Base-by-base conservation (phyloP, 2,329 filamentous ascomycete genomes). In the Pseudodiploospora longispora region DNA sequence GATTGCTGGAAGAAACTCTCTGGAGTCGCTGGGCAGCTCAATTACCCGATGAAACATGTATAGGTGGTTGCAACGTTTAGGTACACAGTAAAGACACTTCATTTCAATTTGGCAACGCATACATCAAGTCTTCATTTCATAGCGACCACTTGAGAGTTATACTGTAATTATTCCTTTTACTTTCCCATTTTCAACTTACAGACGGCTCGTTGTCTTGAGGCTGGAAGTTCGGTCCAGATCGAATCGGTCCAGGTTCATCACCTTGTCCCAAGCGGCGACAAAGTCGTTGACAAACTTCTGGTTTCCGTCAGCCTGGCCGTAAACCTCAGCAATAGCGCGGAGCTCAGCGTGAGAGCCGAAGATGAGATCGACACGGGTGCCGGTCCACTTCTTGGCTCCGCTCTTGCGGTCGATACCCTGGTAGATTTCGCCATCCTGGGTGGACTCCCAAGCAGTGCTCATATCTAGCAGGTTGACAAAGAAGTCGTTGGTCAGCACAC, bases 401-500 rank as follows among this genome's bases (percentile, higher is more conserved):
- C 74, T 74, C 68, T 78, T 79, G 59, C 76, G 78, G 65, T 87
- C 80, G n/a, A n/a, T n/a, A n/a, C 80, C 83, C 47, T 78, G 73
- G 62, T 74, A 87, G 41, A 72, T 44, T 55, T 87, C 82, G 36
- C 65, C n/a, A n/a, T n/a, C n/a, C n/a, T n/a, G n/a, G n/a, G 67
- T 65, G 30, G 42, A 40, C 6, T 52, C 48, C 85, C 85, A 88
- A n/a, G 65, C 68, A 8, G 75, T 83, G 62, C 64, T 68, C 55
- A 74, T 76, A 57, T 87, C 82, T 19, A 89, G 75, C 3, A 89
- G 70, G 68, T 88, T 87, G 64, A 85, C 75, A 59, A 89, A 89
- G 74, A 87, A 89, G 67, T 89, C 85, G 64, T 85, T 87, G 58
- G 80, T 85, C 55, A 89, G 71, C 55, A 77, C 65, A 38, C 85